Evolutionary conservation across 2,329 filamentous ascomycete species (phyloP), one percentile per base, ranked within the genome.

Genomic region (Anisogramma anomala): DNA sequence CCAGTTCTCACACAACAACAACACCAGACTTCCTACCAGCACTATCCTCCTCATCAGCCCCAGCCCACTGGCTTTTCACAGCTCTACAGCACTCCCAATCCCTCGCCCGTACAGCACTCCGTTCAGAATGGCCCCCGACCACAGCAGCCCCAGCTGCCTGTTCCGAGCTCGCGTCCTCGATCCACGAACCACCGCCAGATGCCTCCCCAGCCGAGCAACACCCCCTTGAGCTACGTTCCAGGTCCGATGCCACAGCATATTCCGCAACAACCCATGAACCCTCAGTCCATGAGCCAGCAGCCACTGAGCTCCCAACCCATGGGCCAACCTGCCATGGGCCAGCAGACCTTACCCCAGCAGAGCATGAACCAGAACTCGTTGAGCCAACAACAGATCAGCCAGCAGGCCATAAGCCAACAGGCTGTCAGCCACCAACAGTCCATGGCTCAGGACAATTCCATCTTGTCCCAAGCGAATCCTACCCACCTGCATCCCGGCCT

Each of bases 21-120:
- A 23, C 22, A 23, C 5, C 22, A 23, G 45, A 67, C 71, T 45
- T 67, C 71, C 2, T 77, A 76, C 53, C 71, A 73, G 55, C 53
- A 65, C 45, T 76, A 76, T 55, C 57, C 67, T 41, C 60, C 71
- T 36, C 71, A 74, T 53, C 70, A 71, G 51, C 61, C 65, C 20
- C 59, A 66, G 13, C 63, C 66, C 46, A 60, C 59, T 44, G 52
- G 62, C 15, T 75, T 73, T 48, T 57, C 68, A 15, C 70, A 72
- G 49, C 60, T 77, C 46, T 77, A 73, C 57, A 58, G 63, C 52
- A 64, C 60, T 35, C 58, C 68, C 17, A 62, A 63, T 17, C 57
- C 68, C 33, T 70, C 61, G 54, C 67, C 61, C 52, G 65, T 67
- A 19, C 57, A 60, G 44, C 69, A 61, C 49, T 69, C 66, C 56